Conservation (phyloP, 257 asterid species). For the Buddleja alternifolia region DNA sequence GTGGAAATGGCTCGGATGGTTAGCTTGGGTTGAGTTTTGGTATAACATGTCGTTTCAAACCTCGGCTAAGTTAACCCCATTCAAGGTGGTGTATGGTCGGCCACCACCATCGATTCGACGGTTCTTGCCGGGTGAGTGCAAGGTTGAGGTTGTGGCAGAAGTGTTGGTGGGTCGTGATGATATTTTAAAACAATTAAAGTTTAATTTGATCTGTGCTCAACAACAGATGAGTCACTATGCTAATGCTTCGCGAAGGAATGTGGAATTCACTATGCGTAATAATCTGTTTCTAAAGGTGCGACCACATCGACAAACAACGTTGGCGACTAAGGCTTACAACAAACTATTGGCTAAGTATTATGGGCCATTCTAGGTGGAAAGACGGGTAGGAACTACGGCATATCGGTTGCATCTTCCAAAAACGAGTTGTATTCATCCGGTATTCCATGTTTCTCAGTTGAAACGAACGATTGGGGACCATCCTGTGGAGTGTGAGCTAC, state of each 20-base stretch:
- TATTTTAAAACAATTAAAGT: neutral
- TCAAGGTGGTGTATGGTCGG: neutral
- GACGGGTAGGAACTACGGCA: neutral
- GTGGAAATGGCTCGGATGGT: too few relatives aligned
- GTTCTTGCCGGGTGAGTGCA: neutral
- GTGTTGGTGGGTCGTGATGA: neutral
- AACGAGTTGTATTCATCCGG: too few relatives aligned
- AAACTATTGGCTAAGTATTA: neutral
- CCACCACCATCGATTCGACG: too few relatives aligned
- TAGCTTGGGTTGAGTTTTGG: too few relatives aligned
- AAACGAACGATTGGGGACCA: neutral
- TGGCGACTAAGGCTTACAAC: neutral
- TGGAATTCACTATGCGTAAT: neutral
- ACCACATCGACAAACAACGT: neutral
- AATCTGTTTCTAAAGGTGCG: neutral
- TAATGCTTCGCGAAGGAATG: too few relatives aligned
- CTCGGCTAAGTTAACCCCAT: neutral
- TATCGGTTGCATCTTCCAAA: neutral
- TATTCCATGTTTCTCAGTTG: conserved; percentile 3
- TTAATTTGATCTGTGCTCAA: neutral
- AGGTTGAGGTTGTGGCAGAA: neutral
- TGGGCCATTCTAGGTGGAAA: neutral
- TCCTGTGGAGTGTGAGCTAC: neutral
- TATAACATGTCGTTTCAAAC: neutral
- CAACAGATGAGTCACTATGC: neutral